Evolutionary conservation across 2,329 filamentous ascomycete species (phyloP).

Genomic region (Colletotrichum tofieldiae): DNA sequence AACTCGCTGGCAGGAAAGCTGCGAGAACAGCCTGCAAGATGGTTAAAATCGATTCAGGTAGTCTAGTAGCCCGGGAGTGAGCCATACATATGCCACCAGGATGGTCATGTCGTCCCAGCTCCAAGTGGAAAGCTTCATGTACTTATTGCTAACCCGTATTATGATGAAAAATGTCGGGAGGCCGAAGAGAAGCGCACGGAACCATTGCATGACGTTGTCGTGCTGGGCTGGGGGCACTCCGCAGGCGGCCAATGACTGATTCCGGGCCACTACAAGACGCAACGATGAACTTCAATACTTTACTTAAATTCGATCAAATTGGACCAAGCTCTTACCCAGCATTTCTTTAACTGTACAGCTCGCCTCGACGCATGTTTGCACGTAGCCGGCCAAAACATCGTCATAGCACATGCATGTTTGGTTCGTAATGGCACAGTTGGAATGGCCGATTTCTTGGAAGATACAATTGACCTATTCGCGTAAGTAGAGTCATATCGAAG

Average conservation of each 20-base stretch:
- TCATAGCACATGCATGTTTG: constrained; percentile 39
- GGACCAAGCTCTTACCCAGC: constrained; percentile 16
- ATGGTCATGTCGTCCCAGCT: constrained; percentile 38
- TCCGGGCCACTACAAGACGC: constrained; percentile 11
- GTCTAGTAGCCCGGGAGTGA: neutral
- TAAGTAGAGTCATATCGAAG: neutral
- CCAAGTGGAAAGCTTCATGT: constrained; percentile 36
- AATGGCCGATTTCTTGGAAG: constrained; percentile 30
- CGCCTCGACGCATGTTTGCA: constrained; percentile 29
- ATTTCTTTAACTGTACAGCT: constrained; percentile 36
- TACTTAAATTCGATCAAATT: too few relatives aligned
- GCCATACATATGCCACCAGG: constrained; percentile 31
- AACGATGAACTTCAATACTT: neutral
- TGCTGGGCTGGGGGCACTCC: neutral
- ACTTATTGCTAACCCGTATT: constrained; percentile 20
- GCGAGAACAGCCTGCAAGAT: neutral
- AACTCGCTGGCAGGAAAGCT: constrained; percentile 16
- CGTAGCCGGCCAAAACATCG: constrained; percentile 11
- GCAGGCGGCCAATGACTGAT: constrained; percentile 34
- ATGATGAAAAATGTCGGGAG: constrained; percentile 28
- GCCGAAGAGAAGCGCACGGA: constrained; percentile 7
- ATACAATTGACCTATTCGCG: constrained; percentile 22
- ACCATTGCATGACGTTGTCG: constrained; percentile 15
- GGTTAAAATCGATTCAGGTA: neutral
- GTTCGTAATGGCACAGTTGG: constrained; percentile 21